Evolutionary conservation across 805 yeast species (phyloP).

Genomic region (Yamadazyma phyllophila): DNA sequence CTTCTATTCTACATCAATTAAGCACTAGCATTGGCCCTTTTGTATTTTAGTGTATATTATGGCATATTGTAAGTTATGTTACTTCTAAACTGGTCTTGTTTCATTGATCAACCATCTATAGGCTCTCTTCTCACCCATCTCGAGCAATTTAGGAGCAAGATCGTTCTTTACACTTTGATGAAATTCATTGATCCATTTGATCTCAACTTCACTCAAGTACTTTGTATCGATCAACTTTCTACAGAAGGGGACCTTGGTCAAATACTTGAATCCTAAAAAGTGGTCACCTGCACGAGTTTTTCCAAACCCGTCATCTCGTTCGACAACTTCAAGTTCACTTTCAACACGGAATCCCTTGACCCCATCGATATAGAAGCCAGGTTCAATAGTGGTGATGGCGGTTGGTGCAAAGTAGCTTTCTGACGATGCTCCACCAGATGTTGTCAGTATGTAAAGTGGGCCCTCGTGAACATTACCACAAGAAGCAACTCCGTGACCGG

Average conservation of each 20-base stretch:
- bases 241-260: constrained; percentile 52
- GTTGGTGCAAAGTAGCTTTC: constrained; percentile 50
- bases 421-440: constrained; percentile 50
- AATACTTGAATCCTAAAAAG: constrained; percentile 37
- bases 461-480: constrained; percentile 93
- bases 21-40: neutral
- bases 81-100: constrained; percentile 42
- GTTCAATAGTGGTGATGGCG: constrained; percentile 84
- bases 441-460: constrained; percentile 76
- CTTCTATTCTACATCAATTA: constrained; percentile 25
- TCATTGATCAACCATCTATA: constrained; percentile 71
- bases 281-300: constrained; percentile 28
- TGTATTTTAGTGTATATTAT: constrained; percentile 7
- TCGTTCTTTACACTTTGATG: constrained; percentile 32
- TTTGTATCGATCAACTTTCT: constrained; percentile 37
- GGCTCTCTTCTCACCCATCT: constrained; percentile 55
- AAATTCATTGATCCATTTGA: constrained; percentile 40
- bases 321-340: constrained; percentile 67
- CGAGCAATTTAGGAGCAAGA: constrained; percentile 43
- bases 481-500: constrained; percentile 97
- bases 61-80: constrained; percentile 7
- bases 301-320: constrained; percentile 37
- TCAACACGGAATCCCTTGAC: constrained; percentile 88
- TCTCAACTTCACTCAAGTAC: constrained; percentile 29
- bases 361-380: constrained; percentile 91